A percentile compares a stretch with the other conserved stretches of the same genome.
These are phyloP conservation scores for Talaromyces islandicus DNA, from an alignment of 2,329 filamentous ascomycete species.

Conservation along the genomic window DNA sequence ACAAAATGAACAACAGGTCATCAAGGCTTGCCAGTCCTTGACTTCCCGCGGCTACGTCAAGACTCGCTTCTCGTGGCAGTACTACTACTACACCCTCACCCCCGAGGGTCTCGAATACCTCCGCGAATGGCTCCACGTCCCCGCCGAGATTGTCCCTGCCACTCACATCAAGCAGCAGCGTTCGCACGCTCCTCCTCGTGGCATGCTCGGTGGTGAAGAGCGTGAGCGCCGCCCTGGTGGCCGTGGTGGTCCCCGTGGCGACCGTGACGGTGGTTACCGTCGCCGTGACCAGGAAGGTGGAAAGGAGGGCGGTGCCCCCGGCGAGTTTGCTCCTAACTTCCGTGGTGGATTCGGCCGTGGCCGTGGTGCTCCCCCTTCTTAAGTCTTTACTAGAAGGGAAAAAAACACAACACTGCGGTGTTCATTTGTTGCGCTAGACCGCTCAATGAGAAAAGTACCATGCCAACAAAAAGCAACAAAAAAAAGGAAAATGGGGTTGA, in stretches of 20 bases:
- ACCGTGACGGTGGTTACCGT: slow-evolving; percentile 73
- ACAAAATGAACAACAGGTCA: slow-evolving; percentile 54
- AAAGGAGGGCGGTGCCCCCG: slow-evolving; percentile 88
- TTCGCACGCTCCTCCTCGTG: slow-evolving; percentile 93
- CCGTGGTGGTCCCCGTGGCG: slow-evolving; percentile 67
- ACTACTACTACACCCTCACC: slow-evolving; percentile 99
- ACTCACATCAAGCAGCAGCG: slow-evolving; percentile 99
- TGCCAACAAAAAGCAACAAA: not conserved
- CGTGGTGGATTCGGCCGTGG: slow-evolving; percentile 87
- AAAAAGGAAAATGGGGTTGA: not conserved
- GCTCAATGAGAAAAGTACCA: slow-evolving; percentile 2
- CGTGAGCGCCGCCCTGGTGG: slow-evolving; percentile 74
- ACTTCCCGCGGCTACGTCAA: slow-evolving; percentile 98
- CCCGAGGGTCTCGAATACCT: slow-evolving; percentile 99
- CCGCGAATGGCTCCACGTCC: slow-evolving; percentile 99
- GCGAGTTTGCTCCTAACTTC: slow-evolving; percentile 90
- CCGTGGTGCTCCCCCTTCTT: slow-evolving; percentile 61
- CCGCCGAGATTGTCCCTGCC: slow-evolving; percentile 97
- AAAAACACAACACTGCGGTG: slow-evolving; percentile 19
- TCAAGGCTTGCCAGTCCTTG: slow-evolving; percentile 98
- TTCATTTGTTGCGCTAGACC: slow-evolving; percentile 16
- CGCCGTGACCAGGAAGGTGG: slow-evolving; percentile 72
- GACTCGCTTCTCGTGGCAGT: slow-evolving; percentile 99
- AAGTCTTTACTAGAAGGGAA: not conserved
- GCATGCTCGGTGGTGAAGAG: slow-evolving; percentile 89